Evolutionary conservation across 345 rosid genomes (phyloP).

Genomic region (Rhizophora mangle): DNA sequence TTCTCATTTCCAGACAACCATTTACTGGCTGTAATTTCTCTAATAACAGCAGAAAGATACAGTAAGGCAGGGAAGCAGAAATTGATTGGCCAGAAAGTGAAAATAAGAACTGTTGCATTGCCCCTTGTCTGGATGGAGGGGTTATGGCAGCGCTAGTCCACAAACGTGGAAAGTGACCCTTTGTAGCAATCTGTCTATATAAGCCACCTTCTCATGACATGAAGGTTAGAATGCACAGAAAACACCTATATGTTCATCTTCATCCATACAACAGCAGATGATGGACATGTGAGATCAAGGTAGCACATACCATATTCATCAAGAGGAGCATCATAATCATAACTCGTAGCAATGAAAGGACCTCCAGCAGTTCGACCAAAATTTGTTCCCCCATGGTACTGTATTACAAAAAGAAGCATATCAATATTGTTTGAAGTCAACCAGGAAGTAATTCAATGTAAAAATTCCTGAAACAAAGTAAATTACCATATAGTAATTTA

Average conservation of each 20-base stretch:
- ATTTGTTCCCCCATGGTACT: conserved; percentile 98
- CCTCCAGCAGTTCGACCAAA: conserved; percentile 99
- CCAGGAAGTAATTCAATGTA: conserved; percentile 11
- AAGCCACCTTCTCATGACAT: neutral
- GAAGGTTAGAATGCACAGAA: neutral
- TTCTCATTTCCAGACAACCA: no score
- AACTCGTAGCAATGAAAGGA: conserved; percentile 96
- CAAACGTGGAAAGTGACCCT: neutral
- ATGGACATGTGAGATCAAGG: neutral
- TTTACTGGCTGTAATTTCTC: neutral
- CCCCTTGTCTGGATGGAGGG: neutral
- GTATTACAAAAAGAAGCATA: conserved; percentile 14
- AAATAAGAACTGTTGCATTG: neutral
- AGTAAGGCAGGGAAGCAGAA: neutral
- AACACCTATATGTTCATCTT: neutral
- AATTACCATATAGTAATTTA: conserved; percentile 91
- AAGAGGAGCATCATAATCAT: conserved; percentile 86
- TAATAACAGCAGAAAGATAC: neutral
- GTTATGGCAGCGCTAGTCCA: neutral
- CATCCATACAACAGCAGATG: neutral
- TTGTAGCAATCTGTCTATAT: neutral
- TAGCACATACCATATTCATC: conserved; percentile 73
- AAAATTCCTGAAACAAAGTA: conserved; percentile 1
- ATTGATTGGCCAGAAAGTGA: neutral
- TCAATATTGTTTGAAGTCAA: conserved; percentile 17